Evolutionary conservation across 495 filamentous ascomycete genomes (phyloP), one percentile per base, ranked within the genome.

Genomic region (Darksidea phi): DNA sequence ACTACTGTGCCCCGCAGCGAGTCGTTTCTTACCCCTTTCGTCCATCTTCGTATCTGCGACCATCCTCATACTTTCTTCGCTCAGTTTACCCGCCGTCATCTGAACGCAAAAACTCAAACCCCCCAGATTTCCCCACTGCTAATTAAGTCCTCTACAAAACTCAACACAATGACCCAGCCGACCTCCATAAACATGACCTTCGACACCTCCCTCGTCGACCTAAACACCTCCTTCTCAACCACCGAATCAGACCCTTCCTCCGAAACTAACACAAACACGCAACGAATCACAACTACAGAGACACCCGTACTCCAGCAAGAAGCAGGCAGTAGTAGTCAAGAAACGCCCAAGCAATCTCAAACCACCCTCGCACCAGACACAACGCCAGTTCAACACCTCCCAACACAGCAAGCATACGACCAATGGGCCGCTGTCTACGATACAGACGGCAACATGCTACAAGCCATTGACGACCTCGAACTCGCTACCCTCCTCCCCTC

Each of bases 361-460:
- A 37, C 37, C 15, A 38, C 37, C 0, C 54, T 59, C 12, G 55
- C 49, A 20, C 10, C 34, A n/a, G n/a, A n/a, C 21, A 38, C 57
- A 34, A 64, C 67, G 24, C 66, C 59, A 24, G 43, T 77, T 38
- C 61, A 69, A 15, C 70, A 72, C 21, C 61, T 78, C 7, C 57
- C 73, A 12, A 80, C 74, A 1, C 48, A 62, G 15, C 73, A 72
- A 28, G 74, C 76, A 18, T 82, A 82, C 49, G 63, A 77, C 43
- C 69, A 66, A 52, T 81, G 78, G 79, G 74, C 76, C 23, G 49
- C 78, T 70, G 75, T 84, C 59, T 90, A 91, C 72, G 87, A 91
- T 67, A 84, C 78, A 41, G 86, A 90, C 59, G 82, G 82, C 24
- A 91, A 90, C 70, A 86, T 89, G 70, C 77, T 91, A 1, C 88